Evolutionary conservation across 768 basidiomycete species (phyloP), one percentile per base, ranked within the genome.

Genomic region (Clavaria fumosa): DNA sequence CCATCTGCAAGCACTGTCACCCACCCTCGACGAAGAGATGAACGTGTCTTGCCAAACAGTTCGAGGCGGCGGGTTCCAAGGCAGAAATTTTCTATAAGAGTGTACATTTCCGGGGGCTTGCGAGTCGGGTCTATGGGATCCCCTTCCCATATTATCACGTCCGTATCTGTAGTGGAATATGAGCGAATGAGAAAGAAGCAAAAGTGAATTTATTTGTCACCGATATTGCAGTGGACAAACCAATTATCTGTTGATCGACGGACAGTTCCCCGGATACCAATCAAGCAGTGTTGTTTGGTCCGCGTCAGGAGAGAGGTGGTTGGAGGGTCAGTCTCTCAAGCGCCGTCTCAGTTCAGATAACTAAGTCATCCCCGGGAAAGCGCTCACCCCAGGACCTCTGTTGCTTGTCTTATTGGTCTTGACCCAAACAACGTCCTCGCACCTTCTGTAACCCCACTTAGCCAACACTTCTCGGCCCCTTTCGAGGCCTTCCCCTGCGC

Each of bases 361-460:
- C n/a, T 14, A 46, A 30, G 23, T 20, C 7, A 17, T 30, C 26
- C 19, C 33, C 39, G 14, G 21, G 28, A 24, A 31, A 39, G 17
- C 11, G 62, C 75, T 49, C 52, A 82, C 80, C 39, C 81, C 83
- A 37, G 86, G 78, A 2, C 83, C 83, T 11, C 64, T 64, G 53
- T 82, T 81, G 17, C 61, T 67, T 15, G 58, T 64, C 42, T 68
- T 69, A 53, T 96, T 99, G 32, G 88, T 91, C 61, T 88, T 89
- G 39, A 95, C 80, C 91, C 90, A 97, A 4, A 95, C 85, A n/a
- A 99, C 84, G 52, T 99, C 95, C 50, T 99, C 95, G 49, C 89
- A 95, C 35, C 95, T 60, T 30, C 89, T 63, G 52, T 89, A 93
- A 3, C 93, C 95, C 91, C 93, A 99, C 55, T 75, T 81, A 1